Base-by-base conservation (phyloP, 768 basidiomycete genomes). In the Cantharellus anzutake region DNA sequence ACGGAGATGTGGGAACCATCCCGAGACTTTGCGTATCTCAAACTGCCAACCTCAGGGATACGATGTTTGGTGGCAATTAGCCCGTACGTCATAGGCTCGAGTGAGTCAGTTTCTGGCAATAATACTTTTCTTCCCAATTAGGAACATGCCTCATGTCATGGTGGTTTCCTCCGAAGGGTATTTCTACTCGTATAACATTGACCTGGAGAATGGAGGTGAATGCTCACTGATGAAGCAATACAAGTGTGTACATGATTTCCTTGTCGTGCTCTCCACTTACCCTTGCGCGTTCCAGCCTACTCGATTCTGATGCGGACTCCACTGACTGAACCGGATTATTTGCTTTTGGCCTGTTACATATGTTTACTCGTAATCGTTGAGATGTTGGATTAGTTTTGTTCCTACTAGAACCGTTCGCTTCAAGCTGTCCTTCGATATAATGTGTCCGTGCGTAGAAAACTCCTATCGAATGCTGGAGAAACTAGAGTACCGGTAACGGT, bases 1-100 rank as follows among this genome's bases (percentile, higher is more conserved):
- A 88, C 91, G 20, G 94, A 96, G 68, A 81, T 98, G 73, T 99
- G 93, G 92, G 96, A 98, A 65, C 96, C 96, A 0, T 78, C 88
- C 41, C 75, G 94, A 4, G 94, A 96, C 67, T 98, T 98, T 68
- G 96, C 94, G 0, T 93, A 79, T 68, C 72, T 94, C 60, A 81
- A 87, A 66, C 70, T 99, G 34, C 90, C 92, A 57, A 77, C 81
- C 3, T 73, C 79, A 62, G 83, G 90, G 2, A 80, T 82, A 5
- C 76, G 88, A 61, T 91, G 85, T 66, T 82, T 93, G 14, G 92
- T 96, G 48, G 94, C 89, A 0, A 71, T 98, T 59, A 87, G 84
- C 68, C 82, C 84, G 91, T 93, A 68, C 67, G 83, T 78, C 4
- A 7, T 38, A 48, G 11, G 37, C 34, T 58, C 3, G 20, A 41